These are phyloP conservation scores for Beauveria sp. DNA, from an alignment of 2,329 filamentous ascomycete genomes.

Conservation along the genomic window DNA sequence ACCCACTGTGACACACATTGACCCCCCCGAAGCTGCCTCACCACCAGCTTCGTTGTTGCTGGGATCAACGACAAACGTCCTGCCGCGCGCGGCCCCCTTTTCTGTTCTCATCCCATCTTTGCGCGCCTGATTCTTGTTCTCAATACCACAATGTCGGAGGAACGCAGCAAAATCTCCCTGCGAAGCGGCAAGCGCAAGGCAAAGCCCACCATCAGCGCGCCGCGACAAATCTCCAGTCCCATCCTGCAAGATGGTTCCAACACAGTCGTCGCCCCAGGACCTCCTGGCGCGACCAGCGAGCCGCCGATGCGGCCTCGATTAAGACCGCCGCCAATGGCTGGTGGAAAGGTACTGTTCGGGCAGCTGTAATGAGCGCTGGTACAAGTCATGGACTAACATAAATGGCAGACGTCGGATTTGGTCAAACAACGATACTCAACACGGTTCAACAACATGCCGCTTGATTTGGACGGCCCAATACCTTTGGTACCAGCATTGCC, in stretches of 20 bases:
- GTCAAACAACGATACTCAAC: constrained; percentile 94
- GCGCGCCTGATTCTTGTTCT: background rate
- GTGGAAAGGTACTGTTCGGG: constrained; percentile 43
- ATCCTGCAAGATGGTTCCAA: constrained; percentile 41
- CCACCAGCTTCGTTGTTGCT: background rate
- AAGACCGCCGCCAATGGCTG: constrained; percentile 41
- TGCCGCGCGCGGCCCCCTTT: background rate
- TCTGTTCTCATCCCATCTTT: background rate
- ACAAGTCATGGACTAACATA: constrained; percentile 9
- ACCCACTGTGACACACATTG: background rate
- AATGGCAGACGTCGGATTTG: constrained; percentile 60
- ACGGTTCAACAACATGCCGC: constrained; percentile 71
- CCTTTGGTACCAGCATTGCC: constrained; percentile 66
- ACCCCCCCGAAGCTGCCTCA: background rate
- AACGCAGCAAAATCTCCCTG: constrained; percentile 54
- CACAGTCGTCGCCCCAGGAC: constrained; percentile 20
- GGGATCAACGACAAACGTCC: background rate
- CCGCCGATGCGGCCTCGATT: constrained; percentile 31
- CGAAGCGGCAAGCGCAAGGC: constrained; percentile 55
- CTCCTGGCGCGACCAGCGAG: constrained; percentile 14
- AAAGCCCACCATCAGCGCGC: constrained; percentile 55
- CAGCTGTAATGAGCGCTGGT: background rate
- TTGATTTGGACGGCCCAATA: constrained; percentile 60
- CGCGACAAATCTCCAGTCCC: constrained; percentile 54
- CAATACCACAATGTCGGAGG: constrained; percentile 47